A percentile compares a stretch with the other conserved stretches of the same genome.
Conservation (phyloP, 768 basidiomycete genomes). For the Cystofilobasidium bisporidii region DNA sequence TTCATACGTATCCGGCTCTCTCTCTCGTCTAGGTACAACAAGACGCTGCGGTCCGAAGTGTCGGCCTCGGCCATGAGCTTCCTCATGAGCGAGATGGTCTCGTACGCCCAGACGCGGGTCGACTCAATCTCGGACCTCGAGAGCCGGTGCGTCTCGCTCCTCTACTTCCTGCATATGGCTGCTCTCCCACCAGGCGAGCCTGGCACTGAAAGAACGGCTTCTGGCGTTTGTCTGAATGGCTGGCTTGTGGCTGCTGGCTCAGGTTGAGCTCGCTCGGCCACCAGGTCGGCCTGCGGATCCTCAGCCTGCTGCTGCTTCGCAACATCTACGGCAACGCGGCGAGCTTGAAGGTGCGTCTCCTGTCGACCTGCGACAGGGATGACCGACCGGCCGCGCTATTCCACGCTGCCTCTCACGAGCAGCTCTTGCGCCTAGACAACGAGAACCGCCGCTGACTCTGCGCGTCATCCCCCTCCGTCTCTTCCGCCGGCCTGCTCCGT, state of each 20-base stretch:
- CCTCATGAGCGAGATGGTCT: constrained; percentile 83
- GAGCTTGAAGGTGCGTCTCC: constrained; percentile 32
- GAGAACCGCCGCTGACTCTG: too few relatives aligned
- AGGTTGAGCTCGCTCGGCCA: constrained; percentile 90
- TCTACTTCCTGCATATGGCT: background rate
- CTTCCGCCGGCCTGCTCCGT: too few relatives aligned
- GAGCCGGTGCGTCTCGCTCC: constrained; percentile 53
- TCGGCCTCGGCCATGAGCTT: constrained; percentile 75
- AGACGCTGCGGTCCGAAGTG: constrained; percentile 73
- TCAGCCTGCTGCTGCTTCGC: constrained; percentile 42
- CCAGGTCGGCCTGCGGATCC: constrained; percentile 73
- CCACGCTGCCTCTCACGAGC: too few relatives aligned
- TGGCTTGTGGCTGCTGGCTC: too few relatives aligned
- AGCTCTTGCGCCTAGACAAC: too few relatives aligned
- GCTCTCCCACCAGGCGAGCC: too few relatives aligned
- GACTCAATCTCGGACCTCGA: constrained; percentile 92
- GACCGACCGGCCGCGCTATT: too few relatives aligned
- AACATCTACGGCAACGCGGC: constrained; percentile 33
- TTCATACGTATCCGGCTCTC: background rate
- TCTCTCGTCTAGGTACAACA: constrained; percentile 45
- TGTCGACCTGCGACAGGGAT: too few relatives aligned
- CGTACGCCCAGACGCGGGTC: constrained; percentile 93
- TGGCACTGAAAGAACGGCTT: too few relatives aligned
- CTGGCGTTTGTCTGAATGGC: too few relatives aligned
- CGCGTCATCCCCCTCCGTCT: too few relatives aligned